These are phyloP conservation scores for Zea mays DNA, from an alignment of 176 grass and related monocot species.

Conservation along the genomic window Zm-B73-REFERENCE-NAM-5.0 NC_050105.1:90539001-90539500, in stretches of 20 bases:
- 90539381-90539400: neutral
- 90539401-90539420: neutral
- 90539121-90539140: neutral
- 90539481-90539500: neutral
- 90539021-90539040: neutral
- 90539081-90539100: neutral
- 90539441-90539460: neutral
- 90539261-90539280: constrained; percentile 14
- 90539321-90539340: neutral
- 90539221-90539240: neutral
- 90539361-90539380: neutral
- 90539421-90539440: constrained; percentile 10
- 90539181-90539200: neutral
- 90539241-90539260: constrained; percentile 36
- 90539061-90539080: neutral
- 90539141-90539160: neutral
- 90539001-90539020: constrained; percentile 14
- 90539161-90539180: neutral
- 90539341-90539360: neutral
- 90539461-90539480: neutral
- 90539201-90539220: neutral
- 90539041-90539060: constrained; percentile 20
- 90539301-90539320: neutral
- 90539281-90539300: neutral
- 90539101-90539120: neutral